Conservation (phyloP, 2,329 filamentous ascomycete genomes). For the Aspergillus versicolor region DNA sequence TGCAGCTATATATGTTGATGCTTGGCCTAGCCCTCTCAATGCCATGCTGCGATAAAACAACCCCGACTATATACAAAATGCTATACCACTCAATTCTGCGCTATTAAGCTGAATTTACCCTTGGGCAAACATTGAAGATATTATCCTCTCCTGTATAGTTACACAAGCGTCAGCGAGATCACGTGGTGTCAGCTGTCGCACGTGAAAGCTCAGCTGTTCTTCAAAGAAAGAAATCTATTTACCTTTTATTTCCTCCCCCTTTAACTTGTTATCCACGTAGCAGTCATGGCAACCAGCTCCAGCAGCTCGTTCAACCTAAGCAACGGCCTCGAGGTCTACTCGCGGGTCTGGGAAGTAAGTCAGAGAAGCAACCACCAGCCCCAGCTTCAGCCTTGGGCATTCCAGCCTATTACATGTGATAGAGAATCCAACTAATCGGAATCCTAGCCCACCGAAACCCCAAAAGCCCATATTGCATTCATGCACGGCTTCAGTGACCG, state of each 20-base stretch:
- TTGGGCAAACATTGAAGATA: too few species aligned
- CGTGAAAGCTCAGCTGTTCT: neutral
- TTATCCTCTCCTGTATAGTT: too few species aligned
- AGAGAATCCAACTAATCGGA: neutral
- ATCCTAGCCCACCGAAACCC: neutral
- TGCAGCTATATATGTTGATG: too few species aligned
- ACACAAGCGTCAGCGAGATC: too few species aligned
- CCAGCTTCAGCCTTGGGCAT: too few species aligned
- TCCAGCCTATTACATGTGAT: too few species aligned
- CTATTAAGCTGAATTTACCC: too few species aligned
- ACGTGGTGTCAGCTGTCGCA: neutral
- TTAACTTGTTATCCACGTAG: neutral
- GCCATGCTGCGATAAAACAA: too few species aligned
- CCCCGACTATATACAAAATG: too few species aligned
- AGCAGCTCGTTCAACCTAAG: neutral
- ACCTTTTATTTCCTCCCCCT: neutral
- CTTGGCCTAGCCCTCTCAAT: too few species aligned
- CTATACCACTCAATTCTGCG: too few species aligned
- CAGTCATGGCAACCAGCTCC: neutral
- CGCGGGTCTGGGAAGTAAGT: conserved; percentile 7
- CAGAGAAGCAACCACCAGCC: too few species aligned
- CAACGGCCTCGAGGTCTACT: conserved; percentile 1
- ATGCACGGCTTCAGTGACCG: conserved; percentile 9
- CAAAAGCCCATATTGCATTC: conserved; percentile 1
- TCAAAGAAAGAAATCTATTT: neutral